Evolutionary conservation across 352 stramenopile species (phyloP).

Genomic region (Phytophthora multivora): DNA sequence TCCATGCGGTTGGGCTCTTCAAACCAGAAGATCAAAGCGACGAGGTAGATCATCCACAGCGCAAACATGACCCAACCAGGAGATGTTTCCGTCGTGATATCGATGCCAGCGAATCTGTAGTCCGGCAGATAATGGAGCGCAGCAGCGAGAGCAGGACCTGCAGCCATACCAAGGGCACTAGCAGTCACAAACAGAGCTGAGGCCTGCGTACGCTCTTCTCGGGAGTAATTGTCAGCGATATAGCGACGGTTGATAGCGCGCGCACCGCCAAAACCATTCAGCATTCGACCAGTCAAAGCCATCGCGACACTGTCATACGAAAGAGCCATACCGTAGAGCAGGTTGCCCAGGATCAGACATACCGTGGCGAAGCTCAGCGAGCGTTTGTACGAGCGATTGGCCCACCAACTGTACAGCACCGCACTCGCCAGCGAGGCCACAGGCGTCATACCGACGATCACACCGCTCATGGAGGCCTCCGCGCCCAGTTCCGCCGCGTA

Average conservation of each 20-base stretch:
- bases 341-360: conserved; percentile 86
- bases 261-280: conserved; percentile 93
- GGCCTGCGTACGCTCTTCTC: conserved; percentile 90
- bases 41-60: conserved; percentile 69
- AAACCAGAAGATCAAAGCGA: conserved; percentile 63
- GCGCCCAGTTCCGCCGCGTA: conserved; percentile 92
- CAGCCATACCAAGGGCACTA: conserved; percentile 91
- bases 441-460: conserved; percentile 97
- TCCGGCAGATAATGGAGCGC: conserved; percentile 75
- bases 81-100: conserved; percentile 88
- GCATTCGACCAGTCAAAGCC: conserved; percentile 89
- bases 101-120: conserved; percentile 59
- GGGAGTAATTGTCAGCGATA: conserved; percentile 88
- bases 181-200: conserved; percentile 93
- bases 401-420: conserved; percentile 95
- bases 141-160: conserved; percentile 83
- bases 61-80: conserved; percentile 92
- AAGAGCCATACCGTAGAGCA: conserved; percentile 86
- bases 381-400: conserved; percentile 88
- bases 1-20: conserved; percentile 66
- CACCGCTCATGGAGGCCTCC: conserved; percentile 87
- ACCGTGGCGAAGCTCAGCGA: conserved; percentile 86
- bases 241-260: conserved; percentile 92
- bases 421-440: conserved; percentile 94
- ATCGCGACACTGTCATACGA: conserved; percentile 84